phyloP scores from a whole-genome alignment of 2,329 filamentous ascomycete genomes.

The Cercospora zeae-maydis region DNA sequence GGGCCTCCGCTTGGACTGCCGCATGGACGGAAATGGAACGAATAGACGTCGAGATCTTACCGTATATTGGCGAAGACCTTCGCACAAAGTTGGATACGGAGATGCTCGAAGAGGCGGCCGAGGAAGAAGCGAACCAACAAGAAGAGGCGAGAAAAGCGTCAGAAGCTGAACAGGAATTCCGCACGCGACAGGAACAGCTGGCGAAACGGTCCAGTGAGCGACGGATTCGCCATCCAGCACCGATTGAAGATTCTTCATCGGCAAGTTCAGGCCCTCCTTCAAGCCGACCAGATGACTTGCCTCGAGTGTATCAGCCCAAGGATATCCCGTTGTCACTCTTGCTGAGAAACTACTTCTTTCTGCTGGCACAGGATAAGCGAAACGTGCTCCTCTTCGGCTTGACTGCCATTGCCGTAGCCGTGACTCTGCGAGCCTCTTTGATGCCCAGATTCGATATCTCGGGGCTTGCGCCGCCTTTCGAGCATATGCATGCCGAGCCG shows the following conservation, averaged over 20 bases:
- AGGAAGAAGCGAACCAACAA: conserved; percentile 25
- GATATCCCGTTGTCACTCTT: conserved; percentile 53
- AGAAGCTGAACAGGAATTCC: conserved; percentile 25
- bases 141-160: conserved; percentile 27
- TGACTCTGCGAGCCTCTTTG: conserved; percentile 18
- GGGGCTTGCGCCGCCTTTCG: not conserved
- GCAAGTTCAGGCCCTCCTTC: not conserved
- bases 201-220: not conserved
- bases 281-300: conserved; percentile 22
- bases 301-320: conserved; percentile 32
- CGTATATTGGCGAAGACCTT: conserved; percentile 60
- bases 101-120: conserved; percentile 40
- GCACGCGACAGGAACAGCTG: not conserved
- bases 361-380: conserved; percentile 51
- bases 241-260: not conserved
- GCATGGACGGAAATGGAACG: conserved; percentile 98
- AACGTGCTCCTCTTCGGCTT: conserved; percentile 52
- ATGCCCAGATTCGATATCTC: not conserved
- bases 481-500: not conserved
- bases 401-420: conserved; percentile 22
- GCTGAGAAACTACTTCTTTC: conserved; percentile 52
- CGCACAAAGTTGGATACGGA: conserved; percentile 57
- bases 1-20: conserved; percentile 83
- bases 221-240: not conserved
- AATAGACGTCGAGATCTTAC: conserved; percentile 89